Conservation (phyloP, 495 filamentous ascomycete genomes). For the Amniculicola lignicola region DNA sequence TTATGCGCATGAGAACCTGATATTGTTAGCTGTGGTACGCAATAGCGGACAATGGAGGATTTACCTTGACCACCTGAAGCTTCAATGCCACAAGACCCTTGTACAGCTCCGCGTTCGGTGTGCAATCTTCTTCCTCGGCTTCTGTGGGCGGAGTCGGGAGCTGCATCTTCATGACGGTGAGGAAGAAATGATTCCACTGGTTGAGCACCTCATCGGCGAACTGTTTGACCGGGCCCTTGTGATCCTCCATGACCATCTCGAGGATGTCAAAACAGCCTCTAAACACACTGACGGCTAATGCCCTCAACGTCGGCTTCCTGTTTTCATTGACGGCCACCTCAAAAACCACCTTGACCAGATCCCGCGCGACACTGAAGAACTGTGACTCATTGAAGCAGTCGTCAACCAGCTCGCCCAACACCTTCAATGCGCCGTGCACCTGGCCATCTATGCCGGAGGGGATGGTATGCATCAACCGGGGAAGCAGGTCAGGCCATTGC, state of each 20-base stretch:
- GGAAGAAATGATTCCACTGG: conserved; percentile 85
- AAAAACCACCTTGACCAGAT: conserved; percentile 78
- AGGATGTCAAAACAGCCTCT: conserved; percentile 87
- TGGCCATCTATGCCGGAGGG: conserved; percentile 67
- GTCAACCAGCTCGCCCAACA: conserved; percentile 86
- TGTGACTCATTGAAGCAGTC: conserved; percentile 90
- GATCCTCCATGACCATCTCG: conserved; percentile 91
- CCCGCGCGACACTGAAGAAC: conserved; percentile 81
- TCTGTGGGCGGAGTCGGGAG: conserved; percentile 63
- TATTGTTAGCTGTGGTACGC: not conserved
- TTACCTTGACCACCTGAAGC: conserved; percentile 77
- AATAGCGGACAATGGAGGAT: not conserved
- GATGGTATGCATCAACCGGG: conserved; percentile 73
- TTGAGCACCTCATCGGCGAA: conserved; percentile 83
- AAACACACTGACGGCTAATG: conserved; percentile 84
- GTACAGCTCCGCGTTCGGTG: conserved; percentile 48
- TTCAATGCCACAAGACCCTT: conserved; percentile 81
- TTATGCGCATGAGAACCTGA: conserved; percentile 85
- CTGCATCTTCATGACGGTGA: conserved; percentile 63
- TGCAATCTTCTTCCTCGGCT: conserved; percentile 53
- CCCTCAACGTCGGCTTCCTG: conserved; percentile 70
- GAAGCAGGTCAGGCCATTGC: conserved; percentile 83
- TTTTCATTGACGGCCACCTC: conserved; percentile 71
- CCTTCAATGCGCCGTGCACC: conserved; percentile 82
- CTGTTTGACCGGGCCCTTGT: conserved; percentile 74